A percentile compares a stretch with the other conserved stretches of the same genome.
These are phyloP conservation scores for Bisporella sp. DNA, from an alignment of 2,329 filamentous ascomycete species.

Conservation along the genomic window DNA sequence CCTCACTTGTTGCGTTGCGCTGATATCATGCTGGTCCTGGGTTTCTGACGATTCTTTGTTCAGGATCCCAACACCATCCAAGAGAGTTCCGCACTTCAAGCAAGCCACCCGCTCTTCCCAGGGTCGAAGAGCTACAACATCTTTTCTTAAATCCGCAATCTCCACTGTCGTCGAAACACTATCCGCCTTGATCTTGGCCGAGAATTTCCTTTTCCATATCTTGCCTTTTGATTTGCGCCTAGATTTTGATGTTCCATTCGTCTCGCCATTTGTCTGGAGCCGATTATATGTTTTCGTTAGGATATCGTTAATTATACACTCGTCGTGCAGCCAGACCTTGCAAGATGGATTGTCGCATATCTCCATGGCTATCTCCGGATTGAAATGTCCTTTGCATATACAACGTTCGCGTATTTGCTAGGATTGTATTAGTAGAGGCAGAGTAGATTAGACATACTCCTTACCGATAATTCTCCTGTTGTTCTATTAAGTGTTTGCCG, in stretches of 20 bases:
- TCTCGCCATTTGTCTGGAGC: constrained; percentile 1
- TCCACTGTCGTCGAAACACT: constrained; percentile 10
- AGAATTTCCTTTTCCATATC: constrained; percentile 17
- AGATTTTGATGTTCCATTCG: constrained; percentile 6
- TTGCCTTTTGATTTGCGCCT: constrained; percentile 16
- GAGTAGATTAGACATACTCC: too few relatives aligned
- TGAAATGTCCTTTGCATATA: constrained; percentile 29
- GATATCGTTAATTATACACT: constrained; percentile 28
- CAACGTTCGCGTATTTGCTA: constrained; percentile 26
- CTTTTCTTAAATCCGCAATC: constrained; percentile 17
- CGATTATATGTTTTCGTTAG: constrained; percentile 21
- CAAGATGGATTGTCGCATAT: constrained; percentile 29
- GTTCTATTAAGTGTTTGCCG: constrained; percentile 29
- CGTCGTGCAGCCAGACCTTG: constrained; percentile 29
- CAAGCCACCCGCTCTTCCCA: constrained; percentile 18
- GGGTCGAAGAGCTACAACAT: constrained; percentile 3
- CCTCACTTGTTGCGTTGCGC: too few relatives aligned
- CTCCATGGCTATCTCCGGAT: constrained; percentile 28
- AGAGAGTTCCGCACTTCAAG: constrained; percentile 18
- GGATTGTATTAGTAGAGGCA: too few relatives aligned
- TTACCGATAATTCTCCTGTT: constrained; percentile 26
- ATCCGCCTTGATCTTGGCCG: constrained; percentile 12
- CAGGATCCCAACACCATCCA: constrained; percentile 3
- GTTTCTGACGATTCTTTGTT: too few relatives aligned
- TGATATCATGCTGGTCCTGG: too few relatives aligned